phyloP scores from a whole-genome alignment of 495 filamentous ascomycete species.

The Daldinia bambusicola region DNA sequence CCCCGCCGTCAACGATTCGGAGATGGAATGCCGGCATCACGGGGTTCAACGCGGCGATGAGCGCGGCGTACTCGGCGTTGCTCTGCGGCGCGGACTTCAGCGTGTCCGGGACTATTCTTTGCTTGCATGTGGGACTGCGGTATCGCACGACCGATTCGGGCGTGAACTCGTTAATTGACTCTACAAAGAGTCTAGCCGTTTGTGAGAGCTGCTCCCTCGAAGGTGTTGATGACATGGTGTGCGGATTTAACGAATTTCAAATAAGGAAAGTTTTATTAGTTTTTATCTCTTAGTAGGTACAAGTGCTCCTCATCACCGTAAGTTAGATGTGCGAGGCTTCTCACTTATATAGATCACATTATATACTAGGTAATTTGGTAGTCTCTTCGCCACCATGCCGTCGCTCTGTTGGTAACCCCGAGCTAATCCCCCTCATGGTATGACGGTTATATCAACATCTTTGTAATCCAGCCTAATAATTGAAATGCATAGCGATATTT shows the following conservation, averaged over 20 bases:
- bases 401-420: background rate
- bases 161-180: conserved; percentile 40
- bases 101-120: conserved; percentile 27
- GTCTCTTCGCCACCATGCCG: background rate
- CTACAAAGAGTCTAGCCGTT: conserved; percentile 34
- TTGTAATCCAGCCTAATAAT: background rate
- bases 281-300: background rate
- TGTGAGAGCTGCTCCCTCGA: conserved; percentile 44
- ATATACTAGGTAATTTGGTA: background rate
- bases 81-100: conserved; percentile 28
- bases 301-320: background rate
- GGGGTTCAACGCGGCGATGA: conserved; percentile 22
- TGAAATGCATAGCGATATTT: background rate
- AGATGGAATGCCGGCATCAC: conserved; percentile 30
- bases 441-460: background rate
- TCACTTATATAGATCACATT: background rate
- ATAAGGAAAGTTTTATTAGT: background rate
- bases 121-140: conserved; percentile 33
- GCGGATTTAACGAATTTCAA: background rate
- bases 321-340: background rate
- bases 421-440: background rate
- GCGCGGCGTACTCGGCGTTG: conserved; percentile 37
- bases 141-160: conserved; percentile 34
- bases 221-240: conserved; percentile 22
- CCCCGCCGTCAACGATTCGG: conserved; percentile 26